phyloP scores from a whole-genome alignment of 768 basidiomycete species.

The Atractiella rhizophila region DNA sequence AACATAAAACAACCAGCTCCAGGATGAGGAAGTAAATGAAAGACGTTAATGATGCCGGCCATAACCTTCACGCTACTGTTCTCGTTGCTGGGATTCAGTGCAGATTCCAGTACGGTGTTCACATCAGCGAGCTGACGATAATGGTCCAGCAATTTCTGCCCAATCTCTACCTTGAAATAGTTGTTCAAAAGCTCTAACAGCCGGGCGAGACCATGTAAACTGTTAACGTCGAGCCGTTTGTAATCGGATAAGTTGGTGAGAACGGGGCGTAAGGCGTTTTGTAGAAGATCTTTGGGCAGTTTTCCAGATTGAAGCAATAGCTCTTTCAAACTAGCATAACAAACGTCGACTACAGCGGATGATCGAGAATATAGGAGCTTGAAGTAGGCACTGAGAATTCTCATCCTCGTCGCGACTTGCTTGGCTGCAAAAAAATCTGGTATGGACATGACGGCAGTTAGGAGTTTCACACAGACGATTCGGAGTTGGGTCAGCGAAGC shows the following conservation, averaged over 20 bases:
- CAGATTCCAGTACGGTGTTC: slow-evolving; percentile 51
- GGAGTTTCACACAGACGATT: slow-evolving; percentile 71
- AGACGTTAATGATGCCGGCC: slow-evolving; percentile 84
- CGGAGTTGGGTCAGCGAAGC: slow-evolving; percentile 68
- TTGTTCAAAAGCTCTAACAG: slow-evolving; percentile 82
- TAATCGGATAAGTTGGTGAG: slow-evolving; percentile 94
- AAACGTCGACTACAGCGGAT: slow-evolving; percentile 75
- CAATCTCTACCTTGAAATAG: slow-evolving; percentile 99
- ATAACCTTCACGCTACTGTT: slow-evolving; percentile 81
- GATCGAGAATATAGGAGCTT: slow-evolving; percentile 86
- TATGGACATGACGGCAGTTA: slow-evolving; percentile 81
- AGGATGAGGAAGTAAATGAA: slow-evolving; percentile 66
- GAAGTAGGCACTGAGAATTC: slow-evolving; percentile 88
- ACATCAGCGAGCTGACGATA: slow-evolving; percentile 79
- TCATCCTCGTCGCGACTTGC: slow-evolving; percentile 50
- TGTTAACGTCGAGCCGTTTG: slow-evolving; percentile 70
- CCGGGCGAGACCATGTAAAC: slow-evolving; percentile 76
- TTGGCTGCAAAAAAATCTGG: slow-evolving; percentile 65
- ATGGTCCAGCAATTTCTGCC: slow-evolving; percentile 85
- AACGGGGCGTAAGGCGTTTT: slow-evolving; percentile 84
- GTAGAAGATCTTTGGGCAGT: slow-evolving; percentile 78
- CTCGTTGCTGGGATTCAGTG: slow-evolving; percentile 46
- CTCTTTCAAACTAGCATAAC: slow-evolving; percentile 72
- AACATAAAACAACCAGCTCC: slow-evolving; percentile 80
- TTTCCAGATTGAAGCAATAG: slow-evolving; percentile 71